phyloP scores from a whole-genome alignment of 2,329 filamentous ascomycete species.

The Alternaria viburni region DNA sequence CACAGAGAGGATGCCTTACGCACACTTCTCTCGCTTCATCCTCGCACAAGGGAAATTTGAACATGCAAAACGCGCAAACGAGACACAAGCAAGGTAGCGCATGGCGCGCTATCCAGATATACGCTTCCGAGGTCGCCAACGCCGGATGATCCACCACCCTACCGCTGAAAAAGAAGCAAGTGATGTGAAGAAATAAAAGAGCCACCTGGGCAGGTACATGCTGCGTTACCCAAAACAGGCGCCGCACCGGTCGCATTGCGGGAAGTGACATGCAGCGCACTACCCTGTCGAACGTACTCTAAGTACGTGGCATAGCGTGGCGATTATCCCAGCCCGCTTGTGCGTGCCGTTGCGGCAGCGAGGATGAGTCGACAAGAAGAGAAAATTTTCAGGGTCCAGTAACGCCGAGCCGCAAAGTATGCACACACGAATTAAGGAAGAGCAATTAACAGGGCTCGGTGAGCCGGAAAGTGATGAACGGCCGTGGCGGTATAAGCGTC shows the following conservation, averaged over 20 bases:
- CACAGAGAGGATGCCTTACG: neutral
- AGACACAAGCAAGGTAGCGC: conserved; percentile 6
- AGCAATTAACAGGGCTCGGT: neutral
- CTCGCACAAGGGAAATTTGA: conserved; percentile 13
- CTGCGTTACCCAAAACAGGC: conserved; percentile 1
- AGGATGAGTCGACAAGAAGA: conserved; percentile 21
- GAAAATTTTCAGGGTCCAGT: conserved; percentile 16
- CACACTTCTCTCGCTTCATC: conserved; percentile 16
- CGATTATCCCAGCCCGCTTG: conserved; percentile 34
- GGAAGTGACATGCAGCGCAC: conserved; percentile 7
- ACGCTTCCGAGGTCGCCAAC: conserved; percentile 3
- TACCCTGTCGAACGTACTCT: too few species aligned
- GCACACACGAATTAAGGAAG: neutral
- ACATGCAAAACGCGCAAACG: conserved; percentile 7
- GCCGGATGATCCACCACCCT: conserved; percentile 4
- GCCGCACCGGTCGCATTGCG: conserved; percentile 1
- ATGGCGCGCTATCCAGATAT: neutral
- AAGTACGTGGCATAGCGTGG: conserved; percentile 40
- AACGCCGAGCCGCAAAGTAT: neutral
- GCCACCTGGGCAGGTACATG: conserved; percentile 5
- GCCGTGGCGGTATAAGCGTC: conserved; percentile 6
- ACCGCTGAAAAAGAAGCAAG: conserved; percentile 8
- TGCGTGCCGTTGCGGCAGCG: conserved; percentile 6
- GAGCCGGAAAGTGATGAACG: neutral
- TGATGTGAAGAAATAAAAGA: conserved; percentile 9